Evolutionary conservation across 805 yeast genomes (phyloP).

Genomic region (Pichia pseudocactophila): DNA sequence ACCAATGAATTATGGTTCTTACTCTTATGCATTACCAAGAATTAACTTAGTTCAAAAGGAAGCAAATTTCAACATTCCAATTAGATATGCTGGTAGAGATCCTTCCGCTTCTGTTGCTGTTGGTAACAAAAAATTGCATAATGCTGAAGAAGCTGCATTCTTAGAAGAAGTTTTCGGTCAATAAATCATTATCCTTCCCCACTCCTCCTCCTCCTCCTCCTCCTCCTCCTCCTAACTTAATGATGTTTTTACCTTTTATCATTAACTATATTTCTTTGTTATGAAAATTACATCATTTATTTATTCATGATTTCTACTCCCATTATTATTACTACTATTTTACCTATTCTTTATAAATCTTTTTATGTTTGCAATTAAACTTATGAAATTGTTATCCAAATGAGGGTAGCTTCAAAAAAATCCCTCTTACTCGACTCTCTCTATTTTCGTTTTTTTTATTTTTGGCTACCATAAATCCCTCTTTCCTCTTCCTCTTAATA

Average conservation of each 20-base stretch:
- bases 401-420: no score
- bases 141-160: constrained; percentile 82
- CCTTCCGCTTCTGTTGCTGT: constrained; percentile 99
- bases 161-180: constrained; percentile 59
- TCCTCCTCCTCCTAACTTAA: neutral
- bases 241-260: constrained; percentile 2
- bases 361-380: neutral
- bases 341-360: neutral
- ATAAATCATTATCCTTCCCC: neutral
- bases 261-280: neutral
- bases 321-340: neutral
- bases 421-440: no score
- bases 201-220: no score
- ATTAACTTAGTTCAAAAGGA: constrained; percentile 65
- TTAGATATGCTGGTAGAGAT: constrained; percentile 94
- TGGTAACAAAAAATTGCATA: constrained; percentile 84
- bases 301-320: neutral
- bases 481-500: neutral
- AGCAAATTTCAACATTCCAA: constrained; percentile 48
- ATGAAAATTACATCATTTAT: constrained; percentile 5
- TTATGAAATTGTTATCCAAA: no score
- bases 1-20: constrained; percentile 95
- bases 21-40: constrained; percentile 77
- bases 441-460: no score
- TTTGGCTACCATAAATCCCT: no score